A percentile compares a stretch with the other conserved stretches of the same genome.
phyloP scores from a whole-genome alignment of 805 yeast species.

The Clavispora santaluciae region DNA sequence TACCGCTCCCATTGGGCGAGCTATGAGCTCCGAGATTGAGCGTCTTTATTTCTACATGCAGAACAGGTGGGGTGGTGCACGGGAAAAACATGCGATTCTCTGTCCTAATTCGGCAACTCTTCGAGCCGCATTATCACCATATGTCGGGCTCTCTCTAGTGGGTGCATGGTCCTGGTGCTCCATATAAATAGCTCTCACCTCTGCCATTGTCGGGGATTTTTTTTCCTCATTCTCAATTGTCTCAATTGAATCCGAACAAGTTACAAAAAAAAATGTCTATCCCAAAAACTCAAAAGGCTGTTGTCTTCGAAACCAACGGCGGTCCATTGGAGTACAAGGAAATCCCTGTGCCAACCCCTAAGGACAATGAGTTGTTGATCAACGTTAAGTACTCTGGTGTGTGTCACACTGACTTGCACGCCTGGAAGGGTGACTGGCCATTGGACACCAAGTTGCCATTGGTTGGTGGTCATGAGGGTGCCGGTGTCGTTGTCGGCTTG shows the following conservation, averaged over 20 bases:
- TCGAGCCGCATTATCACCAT: constrained; percentile 3
- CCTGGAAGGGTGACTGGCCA: constrained; percentile 47
- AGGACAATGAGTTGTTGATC: constrained; percentile 37
- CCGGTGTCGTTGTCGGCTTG: constrained; percentile 42
- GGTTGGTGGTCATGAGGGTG: constrained; percentile 47
- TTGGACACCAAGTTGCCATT: constrained; percentile 41
- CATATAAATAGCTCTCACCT: not conserved
- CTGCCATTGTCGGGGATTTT: not conserved
- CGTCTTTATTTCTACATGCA: too few species aligned
- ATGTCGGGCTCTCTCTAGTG: not conserved
- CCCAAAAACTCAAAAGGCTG: constrained; percentile 41
- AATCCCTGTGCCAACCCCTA: constrained; percentile 39
- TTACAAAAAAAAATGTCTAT: constrained; percentile 15
- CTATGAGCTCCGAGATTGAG: too few species aligned
- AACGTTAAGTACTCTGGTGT: constrained; percentile 44
- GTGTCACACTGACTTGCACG: constrained; percentile 45
- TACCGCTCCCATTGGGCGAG: too few species aligned
- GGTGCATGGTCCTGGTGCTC: not conserved
- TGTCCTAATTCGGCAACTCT: not conserved
- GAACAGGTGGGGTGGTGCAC: not conserved
- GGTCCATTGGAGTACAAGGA: constrained; percentile 39
- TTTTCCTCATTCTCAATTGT: not conserved
- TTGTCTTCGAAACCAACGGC: constrained; percentile 38
- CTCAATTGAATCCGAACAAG: not conserved
- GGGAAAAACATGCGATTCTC: not conserved